A percentile compares a stretch with the other conserved stretches of the same genome.
Evolutionary conservation across 163 green algal species (phyloP).

Genomic region (Botryococcus braunii): DNA sequence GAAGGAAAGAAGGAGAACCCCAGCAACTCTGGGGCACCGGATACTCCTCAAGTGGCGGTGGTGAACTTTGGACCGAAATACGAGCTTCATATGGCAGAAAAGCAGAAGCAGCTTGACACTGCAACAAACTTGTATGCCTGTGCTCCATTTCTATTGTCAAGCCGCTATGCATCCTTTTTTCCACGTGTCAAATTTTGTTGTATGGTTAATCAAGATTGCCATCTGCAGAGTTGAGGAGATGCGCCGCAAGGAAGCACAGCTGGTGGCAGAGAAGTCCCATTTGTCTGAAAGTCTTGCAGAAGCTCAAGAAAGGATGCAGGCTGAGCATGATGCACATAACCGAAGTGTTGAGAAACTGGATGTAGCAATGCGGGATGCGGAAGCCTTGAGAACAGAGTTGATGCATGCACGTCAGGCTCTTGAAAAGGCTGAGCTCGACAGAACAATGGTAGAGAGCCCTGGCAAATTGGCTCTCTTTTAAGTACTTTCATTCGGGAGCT

Average conservation of each 20-base stretch:
- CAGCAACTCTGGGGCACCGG: too few species aligned
- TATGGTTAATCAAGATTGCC: not conserved
- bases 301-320: constrained; percentile 31
- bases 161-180: too few species aligned
- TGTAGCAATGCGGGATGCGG: constrained; percentile 24
- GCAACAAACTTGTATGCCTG: constrained; percentile 43
- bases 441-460: constrained; percentile 17
- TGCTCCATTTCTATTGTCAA: too few species aligned
- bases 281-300: constrained; percentile 41
- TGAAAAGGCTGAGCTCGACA: constrained; percentile 25
- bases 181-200: too few species aligned
- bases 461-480: too few species aligned
- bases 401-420: constrained; percentile 14
- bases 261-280: constrained; percentile 15
- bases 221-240: constrained; percentile 38
- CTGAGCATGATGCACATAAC: constrained; percentile 11
- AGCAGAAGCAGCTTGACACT: constrained; percentile 73
- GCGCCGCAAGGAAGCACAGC: constrained; percentile 18
- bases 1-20: too few species aligned
- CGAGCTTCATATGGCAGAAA: constrained; percentile 67
- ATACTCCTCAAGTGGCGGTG: constrained; percentile 21
- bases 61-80: constrained; percentile 77
- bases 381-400: constrained; percentile 25
- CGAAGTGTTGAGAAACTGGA: constrained; percentile 11
- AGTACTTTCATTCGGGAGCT: too few species aligned